Conservation (phyloP, 495 filamentous ascomycete species). For the Penicillium manginii region DNA sequence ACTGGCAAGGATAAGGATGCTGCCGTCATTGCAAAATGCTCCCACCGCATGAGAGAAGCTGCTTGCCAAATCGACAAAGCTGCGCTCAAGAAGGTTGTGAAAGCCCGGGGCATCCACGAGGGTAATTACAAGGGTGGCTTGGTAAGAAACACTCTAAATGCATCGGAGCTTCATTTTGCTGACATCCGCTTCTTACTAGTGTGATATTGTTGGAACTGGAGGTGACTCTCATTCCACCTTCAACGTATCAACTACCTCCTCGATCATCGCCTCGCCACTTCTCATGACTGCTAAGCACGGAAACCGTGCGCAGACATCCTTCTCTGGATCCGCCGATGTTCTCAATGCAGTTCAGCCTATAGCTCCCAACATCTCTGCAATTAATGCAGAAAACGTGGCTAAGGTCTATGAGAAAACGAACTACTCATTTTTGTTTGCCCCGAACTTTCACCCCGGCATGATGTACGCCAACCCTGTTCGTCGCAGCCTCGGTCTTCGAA, state of each 20-base stretch:
- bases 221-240: slow-evolving; percentile 96
- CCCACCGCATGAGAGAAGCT: slow-evolving; percentile 68
- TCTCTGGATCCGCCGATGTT: slow-evolving; percentile 93
- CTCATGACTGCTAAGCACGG: slow-evolving; percentile 92
- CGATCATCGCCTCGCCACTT: slow-evolving; percentile 83
- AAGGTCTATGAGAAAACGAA: slow-evolving; percentile 74
- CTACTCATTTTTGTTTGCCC: slow-evolving; percentile 96
- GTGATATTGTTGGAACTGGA: slow-evolving; percentile 97
- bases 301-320: slow-evolving; percentile 92
- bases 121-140: slow-evolving; percentile 73
- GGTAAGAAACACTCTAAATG: slow-evolving; percentile 41
- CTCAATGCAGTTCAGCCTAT: slow-evolving; percentile 69
- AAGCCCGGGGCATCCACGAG: slow-evolving; percentile 58
- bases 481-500: slow-evolving; percentile 82
- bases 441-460: slow-evolving; percentile 95
- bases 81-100: slow-evolving; percentile 60
- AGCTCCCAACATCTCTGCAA: slow-evolving; percentile 70
- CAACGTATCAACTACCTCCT: slow-evolving; percentile 94
- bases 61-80: slow-evolving; percentile 66
- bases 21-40: slow-evolving; percentile 79
- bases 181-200: slow-evolving; percentile 49
- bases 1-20: slow-evolving; percentile 77
- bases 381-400: slow-evolving; percentile 70
- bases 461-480: slow-evolving; percentile 81
- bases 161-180: slow-evolving; percentile 2